These are phyloP conservation scores for Salvia rosmarinus DNA, from an alignment of 257 asterid genomes.

Conservation along the genomic window DNA sequence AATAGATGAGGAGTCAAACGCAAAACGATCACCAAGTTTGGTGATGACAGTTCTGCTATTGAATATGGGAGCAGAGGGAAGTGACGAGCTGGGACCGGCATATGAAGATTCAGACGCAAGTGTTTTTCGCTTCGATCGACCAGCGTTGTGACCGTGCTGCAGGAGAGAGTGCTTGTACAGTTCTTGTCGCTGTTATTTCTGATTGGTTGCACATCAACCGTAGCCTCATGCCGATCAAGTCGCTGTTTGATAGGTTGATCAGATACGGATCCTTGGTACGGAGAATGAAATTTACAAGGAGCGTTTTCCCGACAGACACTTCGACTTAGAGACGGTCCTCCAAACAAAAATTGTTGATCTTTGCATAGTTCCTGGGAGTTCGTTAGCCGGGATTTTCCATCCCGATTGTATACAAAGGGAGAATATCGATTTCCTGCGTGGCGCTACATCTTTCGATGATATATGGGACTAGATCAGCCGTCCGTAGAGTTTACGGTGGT, in stretches of 20 bases:
- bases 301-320: slow-evolving; percentile 86
- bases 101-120: slow-evolving; percentile 71
- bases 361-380: slow-evolving; percentile 63
- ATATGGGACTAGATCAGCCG: slow-evolving; percentile 85
- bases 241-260: slow-evolving; percentile 80
- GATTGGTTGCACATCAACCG: slow-evolving; percentile 83
- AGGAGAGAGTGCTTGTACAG: slow-evolving; percentile 96
- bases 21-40: slow-evolving; percentile 68
- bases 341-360: slow-evolving; percentile 66
- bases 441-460: slow-evolving; percentile 89
- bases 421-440: slow-evolving; percentile 67
- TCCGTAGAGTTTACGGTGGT: slow-evolving; percentile 32
- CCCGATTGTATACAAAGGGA: slow-evolving; percentile 73
- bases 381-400: slow-evolving; percentile 83
- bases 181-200: slow-evolving; percentile 85
- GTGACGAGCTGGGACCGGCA: slow-evolving; percentile 79
- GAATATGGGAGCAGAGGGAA: slow-evolving; percentile 88
- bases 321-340: slow-evolving; percentile 85
- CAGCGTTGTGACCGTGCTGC: slow-evolving; percentile 92
- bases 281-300: slow-evolving; percentile 71
- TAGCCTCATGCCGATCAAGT: slow-evolving; percentile 79
- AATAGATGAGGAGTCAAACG: slow-evolving; percentile 65
- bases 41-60: slow-evolving; percentile 82
- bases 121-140: slow-evolving; percentile 92
- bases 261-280: slow-evolving; percentile 90